Percentiles rank a stretch among this genome's conserved stretches.
Evolutionary conservation across 2,329 filamentous ascomycete genomes (phyloP).

Genomic region (Phyllosticta citriasiana): DNA sequence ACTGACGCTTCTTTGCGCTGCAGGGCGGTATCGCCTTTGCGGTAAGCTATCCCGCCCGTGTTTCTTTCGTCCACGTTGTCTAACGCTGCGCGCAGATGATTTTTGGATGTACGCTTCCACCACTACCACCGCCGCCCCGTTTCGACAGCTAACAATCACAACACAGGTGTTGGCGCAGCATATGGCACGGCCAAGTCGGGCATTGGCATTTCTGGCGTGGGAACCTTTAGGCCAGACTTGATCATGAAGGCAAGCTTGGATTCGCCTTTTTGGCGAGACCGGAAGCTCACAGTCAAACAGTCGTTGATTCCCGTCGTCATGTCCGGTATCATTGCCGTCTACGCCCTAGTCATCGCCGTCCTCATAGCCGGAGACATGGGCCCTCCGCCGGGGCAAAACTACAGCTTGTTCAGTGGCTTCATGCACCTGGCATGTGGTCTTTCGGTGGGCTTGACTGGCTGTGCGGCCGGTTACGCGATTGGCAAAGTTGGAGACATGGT

Average conservation of each 20-base stretch:
- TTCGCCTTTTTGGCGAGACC: slow-evolving; percentile 7
- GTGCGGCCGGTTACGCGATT: slow-evolving; percentile 54
- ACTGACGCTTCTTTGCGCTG: slow-evolving; percentile 15
- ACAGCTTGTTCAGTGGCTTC: slow-evolving; percentile 84
- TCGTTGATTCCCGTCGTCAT: slow-evolving; percentile 86
- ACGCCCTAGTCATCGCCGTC: slow-evolving; percentile 92
- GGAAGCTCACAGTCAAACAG: slow-evolving; percentile 31
- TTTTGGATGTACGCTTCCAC: slow-evolving; percentile 58
- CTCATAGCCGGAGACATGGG: slow-evolving; percentile 85
- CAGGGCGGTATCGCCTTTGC: slow-evolving; percentile 70
- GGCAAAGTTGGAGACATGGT: slow-evolving; percentile 89
- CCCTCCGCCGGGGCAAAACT: slow-evolving; percentile 56
- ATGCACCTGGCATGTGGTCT: slow-evolving; percentile 88
- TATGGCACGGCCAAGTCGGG: slow-evolving; percentile 84
- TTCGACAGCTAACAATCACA: slow-evolving; percentile 15
- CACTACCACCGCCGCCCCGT: neutral
- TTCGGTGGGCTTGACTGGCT: slow-evolving; percentile 49
- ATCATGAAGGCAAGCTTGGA: slow-evolving; percentile 68
- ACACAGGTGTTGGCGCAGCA: slow-evolving; percentile 59
- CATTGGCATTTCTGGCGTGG: slow-evolving; percentile 77
- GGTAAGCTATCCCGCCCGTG: slow-evolving; percentile 26
- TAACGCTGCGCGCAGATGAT: slow-evolving; percentile 47
- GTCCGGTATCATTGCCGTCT: slow-evolving; percentile 98
- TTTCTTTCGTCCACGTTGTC: slow-evolving; percentile 13
- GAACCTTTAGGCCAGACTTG: slow-evolving; percentile 73